Evolutionary conservation across 2,329 filamentous ascomycete species (phyloP).

Genomic region (Lachnellula subtilissima): DNA sequence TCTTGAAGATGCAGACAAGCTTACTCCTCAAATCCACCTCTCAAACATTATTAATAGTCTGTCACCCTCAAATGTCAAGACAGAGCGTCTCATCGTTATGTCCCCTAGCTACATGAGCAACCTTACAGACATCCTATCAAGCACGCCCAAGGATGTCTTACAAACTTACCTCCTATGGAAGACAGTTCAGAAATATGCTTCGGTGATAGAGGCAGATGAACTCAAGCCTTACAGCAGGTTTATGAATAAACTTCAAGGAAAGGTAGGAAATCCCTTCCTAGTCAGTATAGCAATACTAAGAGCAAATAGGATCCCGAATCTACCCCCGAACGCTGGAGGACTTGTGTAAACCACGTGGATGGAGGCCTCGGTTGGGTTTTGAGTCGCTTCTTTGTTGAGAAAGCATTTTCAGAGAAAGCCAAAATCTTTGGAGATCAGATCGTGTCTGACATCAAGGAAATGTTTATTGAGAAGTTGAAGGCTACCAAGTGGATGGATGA

Average conservation of each 20-base stretch:
- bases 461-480: conserved; percentile 58
- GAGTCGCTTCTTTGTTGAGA: conserved; percentile 66
- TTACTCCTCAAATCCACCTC: conserved; percentile 54
- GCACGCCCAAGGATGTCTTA: conserved; percentile 50
- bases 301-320: conserved; percentile 50
- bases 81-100: conserved; percentile 51
- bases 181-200: conserved; percentile 48
- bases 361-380: conserved; percentile 60
- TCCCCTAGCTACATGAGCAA: conserved; percentile 57
- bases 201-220: conserved; percentile 53
- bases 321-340: conserved; percentile 60
- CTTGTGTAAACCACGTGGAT: conserved; percentile 56
- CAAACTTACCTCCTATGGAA: conserved; percentile 64
- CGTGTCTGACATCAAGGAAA: conserved; percentile 64
- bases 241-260: conserved; percentile 55
- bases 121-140: conserved; percentile 49
- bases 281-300: conserved; percentile 10
- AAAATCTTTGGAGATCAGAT: conserved; percentile 65
- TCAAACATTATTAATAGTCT: conserved; percentile 47
- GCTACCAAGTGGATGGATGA: conserved; percentile 61
- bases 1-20: conserved; percentile 47
- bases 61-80: conserved; percentile 45
- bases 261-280: conserved; percentile 29
- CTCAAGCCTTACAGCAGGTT: conserved; percentile 57
- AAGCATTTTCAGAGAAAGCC: conserved; percentile 60